phyloP scores from a whole-genome alignment of 2,329 filamentous ascomycete species.

The Plenodomus tracheiphilus region DNA sequence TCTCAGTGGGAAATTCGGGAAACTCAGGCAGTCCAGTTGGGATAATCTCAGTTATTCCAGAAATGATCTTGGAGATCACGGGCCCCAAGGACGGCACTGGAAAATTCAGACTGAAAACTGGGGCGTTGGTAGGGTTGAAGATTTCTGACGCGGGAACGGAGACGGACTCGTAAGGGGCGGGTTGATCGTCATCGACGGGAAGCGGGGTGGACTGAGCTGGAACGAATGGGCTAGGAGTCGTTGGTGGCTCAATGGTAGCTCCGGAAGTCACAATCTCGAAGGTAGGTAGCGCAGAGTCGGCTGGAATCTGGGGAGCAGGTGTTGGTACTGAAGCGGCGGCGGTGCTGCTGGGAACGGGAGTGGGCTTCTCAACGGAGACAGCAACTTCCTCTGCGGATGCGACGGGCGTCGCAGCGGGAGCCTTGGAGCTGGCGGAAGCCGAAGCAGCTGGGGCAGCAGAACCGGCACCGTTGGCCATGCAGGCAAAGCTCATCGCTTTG shows the following conservation, averaged over 20 bases:
- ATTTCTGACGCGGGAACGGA: slow-evolving; percentile 16
- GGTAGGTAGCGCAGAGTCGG: slow-evolving; percentile 16
- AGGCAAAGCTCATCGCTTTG: slow-evolving; percentile 59
- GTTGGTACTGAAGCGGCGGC: neutral
- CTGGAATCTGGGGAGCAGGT: slow-evolving; percentile 5
- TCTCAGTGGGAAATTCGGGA: slow-evolving; percentile 2
- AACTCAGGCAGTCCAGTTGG: slow-evolving; percentile 7
- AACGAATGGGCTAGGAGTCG: slow-evolving; percentile 4
- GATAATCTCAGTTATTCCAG: slow-evolving; percentile 8
- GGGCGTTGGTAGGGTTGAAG: slow-evolving; percentile 18
- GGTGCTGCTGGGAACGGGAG: slow-evolving; percentile 2
- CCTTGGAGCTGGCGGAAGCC: slow-evolving; percentile 7
- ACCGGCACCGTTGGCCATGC: slow-evolving; percentile 39
- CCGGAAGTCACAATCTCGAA: slow-evolving; percentile 23
- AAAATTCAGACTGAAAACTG: slow-evolving; percentile 18
- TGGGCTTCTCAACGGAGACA: slow-evolving; percentile 4
- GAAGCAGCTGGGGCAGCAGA: slow-evolving; percentile 6
- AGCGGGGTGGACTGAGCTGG: slow-evolving; percentile 4
- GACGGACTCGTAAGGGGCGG: slow-evolving; percentile 17
- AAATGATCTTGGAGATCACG: slow-evolving; percentile 18
- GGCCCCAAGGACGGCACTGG: slow-evolving; percentile 11
- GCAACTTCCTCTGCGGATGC: slow-evolving; percentile 4
- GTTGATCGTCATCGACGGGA: slow-evolving; percentile 13
- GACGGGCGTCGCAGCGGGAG: slow-evolving; percentile 9
- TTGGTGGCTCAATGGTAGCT: slow-evolving; percentile 20